Percentiles rank a stretch among this genome's conserved stretches.
Conservation (phyloP, 495 filamentous ascomycete genomes). For the Chlorociboria aeruginascens region DNA sequence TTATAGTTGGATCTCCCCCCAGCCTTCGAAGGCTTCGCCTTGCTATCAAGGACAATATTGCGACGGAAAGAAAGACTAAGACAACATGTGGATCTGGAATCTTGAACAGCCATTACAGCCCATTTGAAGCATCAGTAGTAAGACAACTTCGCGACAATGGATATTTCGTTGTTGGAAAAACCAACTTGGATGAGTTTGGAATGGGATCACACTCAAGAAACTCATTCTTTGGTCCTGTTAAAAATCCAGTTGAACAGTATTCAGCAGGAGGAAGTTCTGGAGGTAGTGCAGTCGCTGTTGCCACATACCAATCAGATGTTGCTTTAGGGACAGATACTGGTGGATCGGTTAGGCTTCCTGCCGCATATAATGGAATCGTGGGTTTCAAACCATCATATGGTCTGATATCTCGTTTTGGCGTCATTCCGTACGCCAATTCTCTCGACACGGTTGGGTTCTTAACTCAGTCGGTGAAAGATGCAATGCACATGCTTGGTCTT, state of each 20-base stretch:
- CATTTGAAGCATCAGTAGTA: conserved; percentile 79
- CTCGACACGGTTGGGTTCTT: conserved; percentile 88
- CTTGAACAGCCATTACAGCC: conserved; percentile 56
- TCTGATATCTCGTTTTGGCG: conserved; percentile 72
- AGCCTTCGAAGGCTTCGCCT: conserved; percentile 18
- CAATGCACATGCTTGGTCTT: conserved; percentile 38
- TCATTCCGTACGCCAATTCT: conserved; percentile 91
- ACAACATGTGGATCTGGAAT: conserved; percentile 78
- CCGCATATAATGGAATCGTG: conserved; percentile 76
- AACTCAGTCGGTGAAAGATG: conserved; percentile 34
- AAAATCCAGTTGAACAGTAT: conserved; percentile 27
- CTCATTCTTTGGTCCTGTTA: conserved; percentile 60
- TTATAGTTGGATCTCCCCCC: too few species aligned
- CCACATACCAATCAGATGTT: conserved; percentile 53
- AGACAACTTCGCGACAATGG: conserved; percentile 20
- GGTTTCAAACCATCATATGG: conserved; percentile 95
- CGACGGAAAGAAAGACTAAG: conserved; percentile 32
- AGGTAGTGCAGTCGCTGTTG: conserved; percentile 82
- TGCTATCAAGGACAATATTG: conserved; percentile 87
- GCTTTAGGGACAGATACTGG: conserved; percentile 93
- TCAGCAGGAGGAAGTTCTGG: conserved; percentile 91
- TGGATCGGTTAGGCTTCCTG: conserved; percentile 82
- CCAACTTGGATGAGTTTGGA: conserved; percentile 94
- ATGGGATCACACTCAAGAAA: conserved; percentile 88
- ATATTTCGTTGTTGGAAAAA: conserved; percentile 56